Conservation (phyloP, 1,284 basidiomycete species). For the Trichosporon coremiiforme region DNA sequence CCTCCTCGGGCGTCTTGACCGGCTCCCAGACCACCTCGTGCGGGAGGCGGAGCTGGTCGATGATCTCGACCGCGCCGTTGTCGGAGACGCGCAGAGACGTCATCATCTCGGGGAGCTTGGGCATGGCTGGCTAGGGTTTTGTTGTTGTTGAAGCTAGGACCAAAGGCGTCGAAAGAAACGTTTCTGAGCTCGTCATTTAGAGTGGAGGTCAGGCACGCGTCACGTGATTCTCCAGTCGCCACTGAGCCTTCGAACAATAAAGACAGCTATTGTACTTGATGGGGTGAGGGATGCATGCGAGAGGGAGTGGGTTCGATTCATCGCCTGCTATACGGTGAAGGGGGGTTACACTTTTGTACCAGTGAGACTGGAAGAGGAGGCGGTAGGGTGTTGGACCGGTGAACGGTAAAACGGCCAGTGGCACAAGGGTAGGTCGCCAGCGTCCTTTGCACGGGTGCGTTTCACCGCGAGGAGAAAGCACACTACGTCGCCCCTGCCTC, state of each 20-base stretch:
- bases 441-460: background rate
- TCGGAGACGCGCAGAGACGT: constrained; percentile 65
- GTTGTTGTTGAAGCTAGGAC: background rate
- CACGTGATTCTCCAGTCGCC: background rate
- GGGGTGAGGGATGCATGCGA: too few relatives aligned
- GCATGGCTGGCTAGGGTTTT: background rate
- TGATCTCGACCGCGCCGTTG: constrained; percentile 72
- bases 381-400: too few relatives aligned
- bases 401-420: too few relatives aligned
- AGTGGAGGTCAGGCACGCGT: background rate
- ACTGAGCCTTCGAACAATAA: background rate
- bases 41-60: constrained; percentile 81
- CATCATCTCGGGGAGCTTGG: constrained; percentile 56
- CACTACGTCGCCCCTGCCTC: background rate
- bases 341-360: too few relatives aligned
- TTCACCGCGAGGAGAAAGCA: background rate
- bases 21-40: constrained; percentile 74
- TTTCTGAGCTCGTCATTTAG: background rate
- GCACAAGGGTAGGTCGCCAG: too few relatives aligned
- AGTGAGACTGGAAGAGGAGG: too few relatives aligned
- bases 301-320: too few relatives aligned
- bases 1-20: constrained; percentile 73
- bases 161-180: background rate
- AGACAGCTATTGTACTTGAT: background rate
- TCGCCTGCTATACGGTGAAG: too few relatives aligned